Evolutionary conservation across 306 rosid species (phyloP).

Genomic region (Glycyrrhiza uralensis): DNA sequence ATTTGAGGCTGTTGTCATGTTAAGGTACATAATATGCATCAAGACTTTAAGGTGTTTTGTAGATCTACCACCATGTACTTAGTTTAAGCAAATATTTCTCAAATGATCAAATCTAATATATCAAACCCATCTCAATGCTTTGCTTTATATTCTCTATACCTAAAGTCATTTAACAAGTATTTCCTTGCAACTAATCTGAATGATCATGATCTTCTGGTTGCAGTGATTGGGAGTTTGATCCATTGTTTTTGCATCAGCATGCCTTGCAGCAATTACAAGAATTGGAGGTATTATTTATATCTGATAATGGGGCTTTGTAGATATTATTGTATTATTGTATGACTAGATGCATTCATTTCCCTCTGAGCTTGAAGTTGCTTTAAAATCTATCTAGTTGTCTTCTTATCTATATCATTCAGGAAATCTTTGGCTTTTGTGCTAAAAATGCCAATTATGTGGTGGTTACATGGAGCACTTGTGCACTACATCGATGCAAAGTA

Average conservation of each 20-base stretch:
- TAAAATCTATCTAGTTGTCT: neutral
- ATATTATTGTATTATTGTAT: neutral
- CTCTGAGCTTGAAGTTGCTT: neutral
- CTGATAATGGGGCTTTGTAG: conserved; percentile 2
- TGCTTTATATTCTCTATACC: neutral
- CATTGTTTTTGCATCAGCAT: neutral
- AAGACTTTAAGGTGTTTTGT: conserved; percentile 3
- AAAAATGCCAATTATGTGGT: neutral
- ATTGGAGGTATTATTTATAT: neutral
- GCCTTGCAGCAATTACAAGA: neutral
- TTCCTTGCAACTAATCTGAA: neutral
- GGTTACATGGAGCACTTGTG: neutral
- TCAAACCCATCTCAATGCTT: neutral
- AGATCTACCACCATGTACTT: neutral
- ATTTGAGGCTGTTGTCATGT: neutral
- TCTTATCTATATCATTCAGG: neutral
- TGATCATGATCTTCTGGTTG: conserved; percentile 20
- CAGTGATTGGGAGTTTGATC: conserved; percentile 10
- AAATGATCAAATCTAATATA: neutral
- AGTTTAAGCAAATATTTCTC: conserved; percentile 1
- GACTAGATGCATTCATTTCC: neutral
- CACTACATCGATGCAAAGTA: neutral
- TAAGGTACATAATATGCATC: neutral
- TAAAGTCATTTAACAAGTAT: neutral
- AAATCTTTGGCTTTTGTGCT: neutral